Evolutionary conservation across 345 rosid genomes (phyloP).

Genomic region (Salix viminalis): DNA sequence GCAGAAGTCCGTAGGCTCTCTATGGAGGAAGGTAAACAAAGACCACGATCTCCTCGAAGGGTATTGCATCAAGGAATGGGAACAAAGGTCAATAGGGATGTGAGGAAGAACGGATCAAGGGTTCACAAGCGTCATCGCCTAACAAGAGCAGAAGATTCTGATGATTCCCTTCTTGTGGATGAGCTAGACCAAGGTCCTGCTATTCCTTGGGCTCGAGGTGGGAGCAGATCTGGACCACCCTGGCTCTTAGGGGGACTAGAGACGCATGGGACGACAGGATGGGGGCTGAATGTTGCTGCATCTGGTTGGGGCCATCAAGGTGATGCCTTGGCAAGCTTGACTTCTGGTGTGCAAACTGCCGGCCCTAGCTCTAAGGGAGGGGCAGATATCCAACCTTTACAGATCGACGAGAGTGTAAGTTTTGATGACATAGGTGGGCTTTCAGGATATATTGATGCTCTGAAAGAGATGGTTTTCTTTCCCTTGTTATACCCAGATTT

Average conservation of each 20-base stretch:
- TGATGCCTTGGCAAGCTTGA: slow-evolving; percentile 67
- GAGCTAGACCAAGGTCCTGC: slow-evolving; percentile 98
- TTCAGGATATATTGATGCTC: slow-evolving; percentile 83
- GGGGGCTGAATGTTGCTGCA: slow-evolving; percentile 92
- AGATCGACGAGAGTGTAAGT: slow-evolving; percentile 86
- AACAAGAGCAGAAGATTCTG: slow-evolving; percentile 87
- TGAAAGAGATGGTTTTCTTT: slow-evolving; percentile 99
- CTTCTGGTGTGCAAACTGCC: slow-evolving; percentile 93
- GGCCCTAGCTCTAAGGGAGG: slow-evolving; percentile 99
- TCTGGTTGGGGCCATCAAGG: slow-evolving; percentile 99
- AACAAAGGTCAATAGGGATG: slow-evolving; percentile 77
- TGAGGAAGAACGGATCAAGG: slow-evolving; percentile 87
- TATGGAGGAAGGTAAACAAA: slow-evolving; percentile 70
- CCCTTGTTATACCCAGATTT: slow-evolving; percentile 98
- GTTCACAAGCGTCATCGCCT: slow-evolving; percentile 87
- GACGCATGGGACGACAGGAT: slow-evolving; percentile 67
- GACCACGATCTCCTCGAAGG: slow-evolving; percentile 83
- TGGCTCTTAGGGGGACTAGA: slow-evolving; percentile 98
- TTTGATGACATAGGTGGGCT: slow-evolving; percentile 98
- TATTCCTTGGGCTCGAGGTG: slow-evolving; percentile 92
- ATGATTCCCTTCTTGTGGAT: slow-evolving; percentile 99
- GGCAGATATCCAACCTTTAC: slow-evolving; percentile 98
- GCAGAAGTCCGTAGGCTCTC: slow-evolving; percentile 84
- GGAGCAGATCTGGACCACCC: slow-evolving; percentile 90
- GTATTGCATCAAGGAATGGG: slow-evolving; percentile 98